These are phyloP conservation scores for Polyplosphaeria fusca DNA, from an alignment of 495 filamentous ascomycete genomes.

Conservation along the genomic window DNA sequence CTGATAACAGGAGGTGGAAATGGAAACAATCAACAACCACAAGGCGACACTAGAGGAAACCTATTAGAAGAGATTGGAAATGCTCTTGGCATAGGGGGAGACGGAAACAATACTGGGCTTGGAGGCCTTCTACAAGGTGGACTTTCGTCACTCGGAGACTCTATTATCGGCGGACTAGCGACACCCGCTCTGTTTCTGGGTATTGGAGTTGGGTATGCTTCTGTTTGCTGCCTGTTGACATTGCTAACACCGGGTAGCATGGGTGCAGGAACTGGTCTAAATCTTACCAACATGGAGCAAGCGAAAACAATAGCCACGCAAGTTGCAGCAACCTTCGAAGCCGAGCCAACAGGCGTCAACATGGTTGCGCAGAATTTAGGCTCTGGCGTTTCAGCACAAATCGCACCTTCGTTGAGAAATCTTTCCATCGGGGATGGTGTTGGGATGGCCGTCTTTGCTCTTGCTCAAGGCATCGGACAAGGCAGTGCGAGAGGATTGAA, in stretches of 20 bases:
- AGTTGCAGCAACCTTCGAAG: slow-evolving; percentile 3
- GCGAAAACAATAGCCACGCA: background rate
- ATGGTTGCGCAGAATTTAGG: slow-evolving; percentile 14
- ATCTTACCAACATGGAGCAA: slow-evolving; percentile 4
- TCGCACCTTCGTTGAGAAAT: slow-evolving; percentile 2
- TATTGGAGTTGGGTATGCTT: slow-evolving; percentile 13
- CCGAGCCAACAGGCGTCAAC: slow-evolving; percentile 6
- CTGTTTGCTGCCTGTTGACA: background rate
- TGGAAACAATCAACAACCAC: background rate
- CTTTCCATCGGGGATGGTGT: background rate
- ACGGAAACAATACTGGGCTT: background rate
- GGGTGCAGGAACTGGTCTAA: slow-evolving; percentile 16
- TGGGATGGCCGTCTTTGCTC: slow-evolving; percentile 13
- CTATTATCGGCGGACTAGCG: background rate
- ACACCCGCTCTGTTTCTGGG: slow-evolving; percentile 18
- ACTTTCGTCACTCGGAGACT: slow-evolving; percentile 1
- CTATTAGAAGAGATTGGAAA: background rate
- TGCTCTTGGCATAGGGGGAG: background rate
- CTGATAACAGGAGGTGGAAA: slow-evolving; percentile 2
- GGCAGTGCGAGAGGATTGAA: slow-evolving; percentile 15
- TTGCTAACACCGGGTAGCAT: slow-evolving; percentile 8
- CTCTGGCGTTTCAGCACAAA: slow-evolving; percentile 4
- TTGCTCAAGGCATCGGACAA: slow-evolving; percentile 16
- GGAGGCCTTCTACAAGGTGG: background rate
- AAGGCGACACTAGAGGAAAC: background rate